Evolutionary conservation across 495 filamentous ascomycete genomes (phyloP), one percentile per base, ranked within the genome.

Genomic region (Parathielavia appendiculata): DNA sequence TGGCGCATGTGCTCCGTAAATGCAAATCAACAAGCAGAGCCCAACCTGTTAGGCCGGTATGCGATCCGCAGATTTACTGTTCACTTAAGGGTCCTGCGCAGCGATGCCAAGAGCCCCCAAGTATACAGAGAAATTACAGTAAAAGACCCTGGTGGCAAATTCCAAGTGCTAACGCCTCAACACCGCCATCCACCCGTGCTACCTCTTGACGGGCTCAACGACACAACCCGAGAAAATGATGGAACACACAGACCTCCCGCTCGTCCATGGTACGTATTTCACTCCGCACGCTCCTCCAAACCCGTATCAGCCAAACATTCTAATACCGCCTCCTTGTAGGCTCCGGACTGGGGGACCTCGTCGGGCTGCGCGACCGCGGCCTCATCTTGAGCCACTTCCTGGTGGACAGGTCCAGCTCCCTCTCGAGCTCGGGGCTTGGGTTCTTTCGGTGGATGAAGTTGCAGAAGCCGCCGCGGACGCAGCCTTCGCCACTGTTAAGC

Each of bases 391-490:
- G 73, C 95, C 92, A 97, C 81, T 97, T 97, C 83, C 95, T 95
- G 63, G 91, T 96, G 50, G 81, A 79, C 32, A 97, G 77, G 60
- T 89, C 84, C 63, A 98, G 70, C 66, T 97, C 95, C 44, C 90
- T 75, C 23, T 98, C 95, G 57, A 98, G 75, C 73, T 96, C 93
- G 22, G 85, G 76, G 62, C 81, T 82, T 6, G 93, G 92, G 69
- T 97, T 92, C 79, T 97, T 97, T 56, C 93, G 83, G 67, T 98
- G 93, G 56, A 98, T 98, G 73, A 98, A 98, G 70, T 98, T 98
- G 80, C 93, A 98, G 76, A 97, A 97, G 2, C 93, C 93, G 41
- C 91, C 95, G 56, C 93, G 79, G 19, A 97, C 92, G 75, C 93
- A 98, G 4, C 93, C 93, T 70, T 97, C 93, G 40, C 92, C 93